These are phyloP conservation scores for Pseudisothecium myosuroides DNA, from an alignment of 225 moss, liverwort and hornwort genomes.

Conservation along the genomic window DNA sequence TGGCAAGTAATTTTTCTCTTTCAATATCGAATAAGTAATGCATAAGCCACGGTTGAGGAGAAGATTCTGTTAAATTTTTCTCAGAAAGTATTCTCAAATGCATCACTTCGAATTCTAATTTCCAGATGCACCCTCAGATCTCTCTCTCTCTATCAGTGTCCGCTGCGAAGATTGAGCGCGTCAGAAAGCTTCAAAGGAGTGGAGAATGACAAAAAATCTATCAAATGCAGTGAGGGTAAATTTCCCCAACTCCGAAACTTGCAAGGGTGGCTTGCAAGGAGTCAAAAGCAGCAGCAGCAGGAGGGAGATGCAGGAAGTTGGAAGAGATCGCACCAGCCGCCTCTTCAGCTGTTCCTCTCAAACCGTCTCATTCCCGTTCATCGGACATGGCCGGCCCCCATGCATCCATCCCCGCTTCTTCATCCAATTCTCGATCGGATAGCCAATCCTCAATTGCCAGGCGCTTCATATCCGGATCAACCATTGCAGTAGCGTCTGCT, in stretches of 20 bases:
- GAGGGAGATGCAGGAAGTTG: constrained; percentile 2
- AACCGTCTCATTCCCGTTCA: constrained; percentile 7
- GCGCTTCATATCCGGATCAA: background rate
- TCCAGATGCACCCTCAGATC: background rate
- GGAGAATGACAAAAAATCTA: too few species aligned
- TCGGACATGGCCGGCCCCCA: background rate
- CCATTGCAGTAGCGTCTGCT: background rate
- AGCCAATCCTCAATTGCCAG: too few species aligned
- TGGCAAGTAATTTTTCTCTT: background rate
- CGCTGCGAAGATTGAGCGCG: background rate
- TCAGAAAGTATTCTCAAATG: background rate
- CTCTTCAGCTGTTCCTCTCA: constrained; percentile 1
- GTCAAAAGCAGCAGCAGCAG: background rate
- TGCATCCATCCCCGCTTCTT: background rate
- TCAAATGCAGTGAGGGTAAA: background rate
- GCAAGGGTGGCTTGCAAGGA: background rate
- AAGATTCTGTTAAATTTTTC: background rate
- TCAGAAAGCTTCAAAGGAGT: background rate
- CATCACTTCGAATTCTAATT: background rate
- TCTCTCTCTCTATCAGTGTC: background rate
- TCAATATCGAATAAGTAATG: background rate
- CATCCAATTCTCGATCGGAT: background rate
- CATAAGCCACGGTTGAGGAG: background rate
- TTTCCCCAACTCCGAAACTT: background rate
- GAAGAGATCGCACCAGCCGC: background rate